Base-by-base conservation (phyloP, 495 filamentous ascomycete species). In the Penicillium bovifimosum region DNA sequence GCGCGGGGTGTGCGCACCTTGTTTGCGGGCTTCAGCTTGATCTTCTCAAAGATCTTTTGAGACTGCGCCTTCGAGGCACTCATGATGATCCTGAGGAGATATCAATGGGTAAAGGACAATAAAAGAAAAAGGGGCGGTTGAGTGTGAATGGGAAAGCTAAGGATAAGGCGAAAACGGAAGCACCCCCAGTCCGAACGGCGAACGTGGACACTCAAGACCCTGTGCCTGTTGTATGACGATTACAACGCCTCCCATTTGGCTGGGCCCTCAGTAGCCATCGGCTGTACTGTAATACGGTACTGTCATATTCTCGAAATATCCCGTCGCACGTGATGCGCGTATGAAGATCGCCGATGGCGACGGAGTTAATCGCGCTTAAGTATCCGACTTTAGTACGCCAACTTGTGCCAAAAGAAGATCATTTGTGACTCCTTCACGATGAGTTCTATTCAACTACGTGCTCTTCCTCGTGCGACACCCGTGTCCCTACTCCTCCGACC, bases 41-140 rank as follows among this genome's bases (percentile, higher is more conserved):
- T 77, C 78, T 96, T 96, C 83, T 95, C 90, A 74, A 98, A 98
- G 66, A 97, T 88, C 75, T 91, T 91, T 71, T 95, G 88, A 68
- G 91, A 95, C 76, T 96, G 79, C 65, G 91, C 84, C 80, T 97
- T 98, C 28, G 89, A 85, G 67, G 93, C 93, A 71, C 82, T 87
- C 91, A 96, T 76, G 36, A 63, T 83, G 76, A 27, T 14, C 24
- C 39, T 20, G 50, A 52, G 18, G 33, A 47, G 29, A 27, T 16
- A 41, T 47, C 47, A 34, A 35, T 45, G 44, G 27, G 41, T 52
- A 18, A 39, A 17, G 28, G 41, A 28, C 41, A 58, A 26, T 24
- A 60, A 9, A 39, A 46, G 31, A 35, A 33, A 43, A 53, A 52
- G 6, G 33, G 41, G 40, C 38, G 38, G 24, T 36, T 18, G 35